Base-by-base conservation (phyloP, 2,329 filamentous ascomycete species). In the Fusarium armeniacum region DNA sequence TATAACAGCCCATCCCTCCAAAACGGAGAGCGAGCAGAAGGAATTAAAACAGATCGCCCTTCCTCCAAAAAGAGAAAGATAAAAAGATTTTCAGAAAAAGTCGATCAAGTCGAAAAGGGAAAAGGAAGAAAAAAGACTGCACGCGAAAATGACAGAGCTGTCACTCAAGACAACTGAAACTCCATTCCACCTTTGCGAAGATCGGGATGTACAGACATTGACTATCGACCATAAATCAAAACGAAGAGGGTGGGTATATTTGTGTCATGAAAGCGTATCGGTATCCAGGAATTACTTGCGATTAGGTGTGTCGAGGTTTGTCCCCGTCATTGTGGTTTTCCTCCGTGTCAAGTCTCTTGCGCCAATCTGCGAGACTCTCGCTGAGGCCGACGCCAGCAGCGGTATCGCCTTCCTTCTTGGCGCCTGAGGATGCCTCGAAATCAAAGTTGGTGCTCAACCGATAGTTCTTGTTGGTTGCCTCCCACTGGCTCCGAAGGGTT, bases 381-480 rank as follows among this genome's bases (percentile, higher is more conserved):
- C 88, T 93, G 71, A 93, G 82, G 26, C 84, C 87, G 16, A 83
- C 74, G 46, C 72, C 74, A 12, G 71, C 46, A 7, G 81, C 41
- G 32, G 64, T 81, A 10, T 86, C 83, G 40, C 85, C 83, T 22
- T 83, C 80, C 52, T 82, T 82, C 69, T 83, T 84, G 50, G 58
- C 60, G 35, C 69, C 73, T 30, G 80, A 73, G 8, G 73, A 83
- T 24, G 77, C 70, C 59, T 97, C 94, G 73, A 97, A 94, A 77
- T 98, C 94, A 74, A 97, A 97, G 53, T 92, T 90, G 76, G 91
- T 94, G 80, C 93, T 97, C 45, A 98, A 83, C 26, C 96, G 91
- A 79, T 98, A 98, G 75, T 93, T 97, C 80, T 97, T 96, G 82
- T 95, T 98, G 15, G 94, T 97, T 40, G 91, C 93, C 81, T 98